phyloP scores from a whole-genome alignment of 306 rosid species.

The Casuarina cunninghamiana region DNA sequence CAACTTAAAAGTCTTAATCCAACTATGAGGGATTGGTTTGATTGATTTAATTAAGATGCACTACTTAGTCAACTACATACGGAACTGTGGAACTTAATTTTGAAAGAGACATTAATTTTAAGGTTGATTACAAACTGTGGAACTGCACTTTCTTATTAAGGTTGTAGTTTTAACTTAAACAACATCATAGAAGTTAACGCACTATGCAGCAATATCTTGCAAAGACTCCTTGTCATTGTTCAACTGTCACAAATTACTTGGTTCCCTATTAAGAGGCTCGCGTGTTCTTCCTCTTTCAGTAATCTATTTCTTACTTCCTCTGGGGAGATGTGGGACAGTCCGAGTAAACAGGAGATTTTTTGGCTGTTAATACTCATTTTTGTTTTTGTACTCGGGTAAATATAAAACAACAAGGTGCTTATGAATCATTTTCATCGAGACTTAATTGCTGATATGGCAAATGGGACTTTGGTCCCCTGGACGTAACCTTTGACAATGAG shows the following conservation, averaged over 20 bases:
- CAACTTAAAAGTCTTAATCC: neutral
- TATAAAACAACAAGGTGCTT: slow-evolving; percentile 60
- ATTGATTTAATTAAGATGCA: neutral
- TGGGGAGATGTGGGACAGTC: too few relatives aligned
- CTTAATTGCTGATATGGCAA: slow-evolving; percentile 42
- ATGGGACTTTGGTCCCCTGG: slow-evolving; percentile 72
- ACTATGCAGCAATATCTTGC: neutral
- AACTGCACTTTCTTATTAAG: too few relatives aligned
- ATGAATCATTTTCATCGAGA: slow-evolving; percentile 66
- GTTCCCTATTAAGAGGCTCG: neutral
- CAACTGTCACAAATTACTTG: neutral
- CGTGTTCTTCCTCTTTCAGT: neutral
- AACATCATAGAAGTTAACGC: neutral
- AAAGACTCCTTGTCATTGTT: neutral
- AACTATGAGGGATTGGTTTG: neutral
- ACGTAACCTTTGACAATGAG: slow-evolving; percentile 38
- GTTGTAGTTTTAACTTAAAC: neutral
- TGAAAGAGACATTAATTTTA: neutral
- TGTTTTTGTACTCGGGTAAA: slow-evolving; percentile 42
- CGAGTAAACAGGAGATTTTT: neutral
- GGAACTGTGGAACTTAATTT: neutral
- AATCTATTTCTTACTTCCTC: too few relatives aligned
- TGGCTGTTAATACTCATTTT: neutral
- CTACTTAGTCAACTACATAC: neutral
- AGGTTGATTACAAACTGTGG: neutral